A percentile compares a stretch with the other conserved stretches of the same genome.
Conservation (phyloP, 225 moss, liverwort and hornwort species). For the Physcomitrellopsis africana region DNA sequence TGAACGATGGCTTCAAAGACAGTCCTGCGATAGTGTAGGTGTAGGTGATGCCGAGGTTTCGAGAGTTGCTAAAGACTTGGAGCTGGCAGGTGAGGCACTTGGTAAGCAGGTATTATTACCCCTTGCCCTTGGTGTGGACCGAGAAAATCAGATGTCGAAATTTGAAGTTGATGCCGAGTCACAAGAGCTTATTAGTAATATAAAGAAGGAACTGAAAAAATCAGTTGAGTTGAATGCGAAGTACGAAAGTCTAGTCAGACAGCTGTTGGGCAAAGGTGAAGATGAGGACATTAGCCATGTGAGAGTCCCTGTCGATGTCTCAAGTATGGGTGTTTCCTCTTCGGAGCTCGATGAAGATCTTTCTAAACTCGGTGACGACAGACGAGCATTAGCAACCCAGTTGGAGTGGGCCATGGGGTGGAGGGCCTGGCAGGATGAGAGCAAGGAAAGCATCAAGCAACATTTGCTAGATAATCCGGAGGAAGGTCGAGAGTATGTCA, state of each 20-base stretch:
- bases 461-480: constrained; percentile 55
- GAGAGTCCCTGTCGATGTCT: constrained; percentile 36
- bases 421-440: constrained; percentile 48
- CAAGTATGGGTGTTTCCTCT: constrained; percentile 27
- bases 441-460: constrained; percentile 48
- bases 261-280: constrained; percentile 45
- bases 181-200: constrained; percentile 49
- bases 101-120: constrained; percentile 63
- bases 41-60: constrained; percentile 38
- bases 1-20: constrained; percentile 43
- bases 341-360: constrained; percentile 27
- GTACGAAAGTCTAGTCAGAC: constrained; percentile 61
- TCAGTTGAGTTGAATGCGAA: constrained; percentile 48
- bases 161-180: constrained; percentile 40
- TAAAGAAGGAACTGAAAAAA: constrained; percentile 58
- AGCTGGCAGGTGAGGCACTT: constrained; percentile 43
- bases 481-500: constrained; percentile 46
- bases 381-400: constrained; percentile 24
- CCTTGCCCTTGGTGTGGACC: constrained; percentile 56
- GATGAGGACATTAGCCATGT: constrained; percentile 60
- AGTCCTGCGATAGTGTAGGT: constrained; percentile 25
- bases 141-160: constrained; percentile 31
- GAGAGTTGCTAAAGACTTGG: constrained; percentile 55
- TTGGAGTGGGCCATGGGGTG: constrained; percentile 54
- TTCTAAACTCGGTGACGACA: constrained; percentile 26